Percentiles rank a stretch among this genome's conserved stretches.
phyloP scores from a whole-genome alignment of 768 basidiomycete genomes.

The Mycena rosella region DNA sequence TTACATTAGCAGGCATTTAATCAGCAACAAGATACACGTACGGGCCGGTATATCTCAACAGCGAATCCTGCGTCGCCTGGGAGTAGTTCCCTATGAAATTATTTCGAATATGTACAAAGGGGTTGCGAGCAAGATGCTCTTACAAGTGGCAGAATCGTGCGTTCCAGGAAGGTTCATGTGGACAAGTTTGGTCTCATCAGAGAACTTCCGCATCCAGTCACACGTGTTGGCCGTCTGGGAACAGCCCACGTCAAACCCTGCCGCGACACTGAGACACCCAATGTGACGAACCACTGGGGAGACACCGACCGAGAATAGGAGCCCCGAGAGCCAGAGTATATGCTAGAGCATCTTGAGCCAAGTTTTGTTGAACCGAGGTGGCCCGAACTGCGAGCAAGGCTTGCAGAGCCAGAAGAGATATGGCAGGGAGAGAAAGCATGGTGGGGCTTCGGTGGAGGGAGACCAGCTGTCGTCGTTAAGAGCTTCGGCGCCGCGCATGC shows the following conservation, averaged over 20 bases:
- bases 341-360: constrained; percentile 5
- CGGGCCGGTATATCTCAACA: constrained; percentile 38
- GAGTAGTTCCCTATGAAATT: constrained; percentile 38
- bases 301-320: constrained; percentile 1
- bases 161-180: constrained; percentile 47
- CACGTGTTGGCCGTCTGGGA: constrained; percentile 27
- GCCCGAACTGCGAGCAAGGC: background rate
- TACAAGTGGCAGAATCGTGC: constrained; percentile 44
- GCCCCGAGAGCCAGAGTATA: constrained; percentile 1
- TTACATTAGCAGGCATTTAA: background rate
- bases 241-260: constrained; percentile 37
- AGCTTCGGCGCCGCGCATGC: background rate
- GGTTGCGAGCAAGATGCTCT: background rate
- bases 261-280: background rate
- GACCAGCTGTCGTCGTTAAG: background rate
- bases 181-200: constrained; percentile 39
- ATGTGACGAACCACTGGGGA: too few relatives aligned
- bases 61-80: constrained; percentile 35
- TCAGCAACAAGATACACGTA: background rate
- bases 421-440: background rate
- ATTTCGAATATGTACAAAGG: background rate
- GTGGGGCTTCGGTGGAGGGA: too few relatives aligned
- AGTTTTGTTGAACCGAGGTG: background rate
- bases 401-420: background rate
- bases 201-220: constrained; percentile 41